These are phyloP conservation scores for Astragalus glycyphyllos DNA, from an alignment of 306 rosid genomes.

Conservation along the genomic window DNA sequence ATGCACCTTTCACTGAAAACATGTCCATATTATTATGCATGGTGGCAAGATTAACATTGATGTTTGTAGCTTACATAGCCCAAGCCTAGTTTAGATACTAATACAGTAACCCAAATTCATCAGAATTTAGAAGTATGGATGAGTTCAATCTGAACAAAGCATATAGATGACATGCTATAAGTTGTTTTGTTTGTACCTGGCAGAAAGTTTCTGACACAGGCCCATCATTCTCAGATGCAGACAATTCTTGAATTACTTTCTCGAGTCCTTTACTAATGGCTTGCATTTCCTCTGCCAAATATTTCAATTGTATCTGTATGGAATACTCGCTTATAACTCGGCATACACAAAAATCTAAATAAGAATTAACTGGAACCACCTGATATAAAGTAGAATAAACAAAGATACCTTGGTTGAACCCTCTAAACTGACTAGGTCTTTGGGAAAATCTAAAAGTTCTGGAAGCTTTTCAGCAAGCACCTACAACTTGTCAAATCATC, in stretches of 20 bases:
- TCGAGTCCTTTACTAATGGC: constrained; percentile 93
- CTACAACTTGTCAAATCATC: constrained; percentile 55
- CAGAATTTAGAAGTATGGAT: not conserved
- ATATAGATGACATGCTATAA: constrained; percentile 11
- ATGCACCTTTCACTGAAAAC: constrained; percentile 11
- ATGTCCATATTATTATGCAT: constrained; percentile 9
- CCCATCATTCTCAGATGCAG: constrained; percentile 90
- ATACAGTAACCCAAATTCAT: constrained; percentile 19
- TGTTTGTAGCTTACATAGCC: constrained; percentile 22
- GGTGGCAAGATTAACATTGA: constrained; percentile 31
- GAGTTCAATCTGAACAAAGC: constrained; percentile 27
- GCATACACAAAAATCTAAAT: constrained; percentile 31
- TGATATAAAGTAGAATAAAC: constrained; percentile 28
- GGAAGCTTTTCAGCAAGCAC: constrained; percentile 92
- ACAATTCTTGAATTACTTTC: constrained; percentile 90
- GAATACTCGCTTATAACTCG: constrained; percentile 38
- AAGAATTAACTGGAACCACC: constrained; percentile 30
- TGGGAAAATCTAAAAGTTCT: constrained; percentile 84
- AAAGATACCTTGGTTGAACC: constrained; percentile 76
- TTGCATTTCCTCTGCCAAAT: constrained; percentile 99
- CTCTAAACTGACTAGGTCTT: constrained; percentile 79
- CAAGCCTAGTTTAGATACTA: constrained; percentile 12
- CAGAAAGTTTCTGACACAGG: constrained; percentile 75
- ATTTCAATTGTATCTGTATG: constrained; percentile 89
- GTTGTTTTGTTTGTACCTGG: constrained; percentile 57